phyloP scores from a whole-genome alignment of 108 stramenopile species.

The Fragilaria radians region DNA sequence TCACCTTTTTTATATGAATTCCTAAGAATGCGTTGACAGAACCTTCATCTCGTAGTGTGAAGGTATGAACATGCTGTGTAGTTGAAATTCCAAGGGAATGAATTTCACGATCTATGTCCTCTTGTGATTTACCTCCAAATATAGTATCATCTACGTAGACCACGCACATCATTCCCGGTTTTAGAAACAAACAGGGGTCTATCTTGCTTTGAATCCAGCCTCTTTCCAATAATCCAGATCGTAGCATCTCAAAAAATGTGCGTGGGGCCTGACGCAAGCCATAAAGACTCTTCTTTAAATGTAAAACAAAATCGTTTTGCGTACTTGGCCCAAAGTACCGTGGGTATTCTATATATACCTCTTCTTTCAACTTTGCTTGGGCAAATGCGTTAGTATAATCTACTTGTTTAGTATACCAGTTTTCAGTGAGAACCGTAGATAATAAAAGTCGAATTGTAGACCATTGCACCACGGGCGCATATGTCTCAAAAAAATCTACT shows the following conservation, averaged over 20 bases:
- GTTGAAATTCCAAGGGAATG: no score
- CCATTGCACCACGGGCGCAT: slow-evolving; percentile 20
- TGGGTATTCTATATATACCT: slow-evolving; percentile 5
- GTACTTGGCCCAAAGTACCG: background rate
- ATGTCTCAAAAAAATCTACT: slow-evolving; percentile 26
- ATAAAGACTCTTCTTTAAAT: slow-evolving; percentile 22
- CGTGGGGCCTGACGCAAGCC: slow-evolving; percentile 18
- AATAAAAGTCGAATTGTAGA: slow-evolving; percentile 11
- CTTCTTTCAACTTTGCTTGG: slow-evolving; percentile 8
- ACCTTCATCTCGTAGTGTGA: no score
- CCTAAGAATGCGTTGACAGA: no score
- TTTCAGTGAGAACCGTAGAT: background rate
- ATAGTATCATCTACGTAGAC: no score
- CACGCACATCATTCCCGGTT: no score
- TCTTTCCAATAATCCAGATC: background rate
- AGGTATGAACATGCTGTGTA: no score
- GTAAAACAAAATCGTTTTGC: slow-evolving; percentile 8
- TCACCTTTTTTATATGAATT: no score
- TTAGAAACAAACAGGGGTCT: background rate
- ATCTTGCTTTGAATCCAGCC: background rate
- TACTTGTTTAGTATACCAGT: slow-evolving; percentile 3
- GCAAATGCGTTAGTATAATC: slow-evolving; percentile 17
- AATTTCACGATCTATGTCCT: no score
- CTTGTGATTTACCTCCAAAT: no score
- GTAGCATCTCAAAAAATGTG: slow-evolving; percentile 17